Conservation (phyloP, 2,329 filamentous ascomycete species). For the Aureobasidium sp. region DNA sequence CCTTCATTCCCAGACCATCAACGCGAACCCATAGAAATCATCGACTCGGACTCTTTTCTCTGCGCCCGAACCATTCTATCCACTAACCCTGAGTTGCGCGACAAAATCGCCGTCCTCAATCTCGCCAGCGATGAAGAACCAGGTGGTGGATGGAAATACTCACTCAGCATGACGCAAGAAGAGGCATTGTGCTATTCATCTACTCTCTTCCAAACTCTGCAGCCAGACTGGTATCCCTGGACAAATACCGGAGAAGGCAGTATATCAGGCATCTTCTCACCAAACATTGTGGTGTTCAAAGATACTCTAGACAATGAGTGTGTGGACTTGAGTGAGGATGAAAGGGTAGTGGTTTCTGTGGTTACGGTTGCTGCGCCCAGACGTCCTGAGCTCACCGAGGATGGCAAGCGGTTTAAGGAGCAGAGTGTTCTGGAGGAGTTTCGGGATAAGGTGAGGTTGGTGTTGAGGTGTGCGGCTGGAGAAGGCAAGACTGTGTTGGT, state of each 20-base stretch:
- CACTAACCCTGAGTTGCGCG: not conserved
- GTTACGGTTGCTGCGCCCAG: slow-evolving; percentile 8
- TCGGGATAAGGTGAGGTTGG: not conserved
- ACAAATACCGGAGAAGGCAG: not conserved
- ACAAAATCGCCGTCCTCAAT: slow-evolving; percentile 6
- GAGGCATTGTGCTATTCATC: slow-evolving; percentile 14
- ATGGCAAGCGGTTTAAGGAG: not conserved
- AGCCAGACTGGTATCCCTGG: slow-evolving; percentile 4
- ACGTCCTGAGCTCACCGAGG: not conserved
- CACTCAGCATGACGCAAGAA: slow-evolving; percentile 12
- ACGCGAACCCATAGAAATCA: not conserved
- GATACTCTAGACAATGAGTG: slow-evolving; percentile 4
- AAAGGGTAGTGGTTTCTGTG: not conserved
- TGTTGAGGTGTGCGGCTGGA: not conserved
- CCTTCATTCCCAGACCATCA: not conserved
- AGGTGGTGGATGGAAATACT: slow-evolving; percentile 14
- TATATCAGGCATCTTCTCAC: not conserved
- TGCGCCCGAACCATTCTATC: not conserved
- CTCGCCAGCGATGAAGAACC: slow-evolving; percentile 3
- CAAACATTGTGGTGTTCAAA: not conserved
- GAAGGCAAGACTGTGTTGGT: not conserved
- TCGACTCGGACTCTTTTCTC: slow-evolving; percentile 3
- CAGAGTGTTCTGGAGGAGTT: not conserved
- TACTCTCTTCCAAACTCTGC: not conserved
- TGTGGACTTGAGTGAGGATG: not conserved